A percentile compares a stretch with the other conserved stretches of the same genome.
phyloP scores from a whole-genome alignment of 306 rosid genomes.

The Prunus mume region DNA sequence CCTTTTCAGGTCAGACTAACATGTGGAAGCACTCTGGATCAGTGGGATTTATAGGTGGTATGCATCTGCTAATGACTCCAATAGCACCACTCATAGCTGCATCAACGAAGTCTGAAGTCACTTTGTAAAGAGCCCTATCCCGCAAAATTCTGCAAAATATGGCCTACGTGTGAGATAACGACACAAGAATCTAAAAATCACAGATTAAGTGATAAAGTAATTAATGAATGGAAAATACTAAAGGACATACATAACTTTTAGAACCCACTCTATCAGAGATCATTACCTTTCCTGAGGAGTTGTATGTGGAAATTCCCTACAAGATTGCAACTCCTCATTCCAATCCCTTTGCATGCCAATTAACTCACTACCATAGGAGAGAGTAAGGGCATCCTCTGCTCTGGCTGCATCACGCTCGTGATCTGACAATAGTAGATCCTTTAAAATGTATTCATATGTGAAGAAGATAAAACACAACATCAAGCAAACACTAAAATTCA shows the following conservation, averaged over 20 bases:
- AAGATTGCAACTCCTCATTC: slow-evolving; percentile 99
- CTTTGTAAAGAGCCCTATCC: slow-evolving; percentile 98
- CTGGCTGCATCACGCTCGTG: slow-evolving; percentile 91
- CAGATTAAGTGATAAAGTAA: slow-evolving; percentile 21
- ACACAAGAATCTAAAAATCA: slow-evolving; percentile 12
- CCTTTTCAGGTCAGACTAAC: slow-evolving; percentile 53
- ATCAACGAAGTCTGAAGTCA: slow-evolving; percentile 97
- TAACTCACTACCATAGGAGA: slow-evolving; percentile 88
- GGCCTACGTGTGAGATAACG: not conserved
- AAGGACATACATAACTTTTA: slow-evolving; percentile 8
- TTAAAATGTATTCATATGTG: slow-evolving; percentile 6
- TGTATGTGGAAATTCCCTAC: slow-evolving; percentile 91
- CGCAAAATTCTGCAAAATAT: slow-evolving; percentile 71
- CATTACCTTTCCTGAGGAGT: slow-evolving; percentile 94
- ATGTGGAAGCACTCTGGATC: slow-evolving; percentile 99
- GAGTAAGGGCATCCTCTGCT: slow-evolving; percentile 90
- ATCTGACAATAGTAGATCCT: slow-evolving; percentile 46
- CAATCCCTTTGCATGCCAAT: slow-evolving; percentile 99
- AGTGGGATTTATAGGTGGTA: slow-evolving; percentile 97
- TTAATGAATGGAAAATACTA: slow-evolving; percentile 13
- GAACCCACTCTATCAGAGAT: slow-evolving; percentile 13
- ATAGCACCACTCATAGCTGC: slow-evolving; percentile 90
- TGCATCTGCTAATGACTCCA: slow-evolving; percentile 93
- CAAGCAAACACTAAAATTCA: slow-evolving; percentile 17
- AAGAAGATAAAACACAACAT: not conserved